Conservation (phyloP, 371 early-diverging fungal species). For the Gilbertella persicaria region DNA sequence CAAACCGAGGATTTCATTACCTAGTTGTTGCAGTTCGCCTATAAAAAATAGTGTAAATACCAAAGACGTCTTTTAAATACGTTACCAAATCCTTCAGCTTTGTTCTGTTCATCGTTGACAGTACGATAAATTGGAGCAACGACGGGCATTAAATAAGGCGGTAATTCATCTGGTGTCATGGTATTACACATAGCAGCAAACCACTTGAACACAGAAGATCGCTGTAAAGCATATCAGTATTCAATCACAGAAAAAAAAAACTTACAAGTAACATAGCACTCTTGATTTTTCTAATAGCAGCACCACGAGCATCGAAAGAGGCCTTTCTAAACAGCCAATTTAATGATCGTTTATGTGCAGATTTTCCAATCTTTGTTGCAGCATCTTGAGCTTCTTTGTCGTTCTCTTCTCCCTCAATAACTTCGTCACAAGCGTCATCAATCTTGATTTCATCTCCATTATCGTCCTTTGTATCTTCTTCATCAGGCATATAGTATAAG, state of each 20-base stretch:
- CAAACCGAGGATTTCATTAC: slow-evolving; percentile 80
- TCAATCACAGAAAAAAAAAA: not conserved
- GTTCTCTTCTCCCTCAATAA: slow-evolving; percentile 23
- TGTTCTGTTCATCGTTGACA: slow-evolving; percentile 71
- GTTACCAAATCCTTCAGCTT: slow-evolving; percentile 61
- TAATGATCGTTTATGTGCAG: slow-evolving; percentile 44
- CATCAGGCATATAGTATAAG: slow-evolving; percentile 54
- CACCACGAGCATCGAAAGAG: slow-evolving; percentile 70
- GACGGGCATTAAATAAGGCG: slow-evolving; percentile 70
- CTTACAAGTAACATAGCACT: slow-evolving; percentile 52
- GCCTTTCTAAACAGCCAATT: slow-evolving; percentile 67
- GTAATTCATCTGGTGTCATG: slow-evolving; percentile 58
- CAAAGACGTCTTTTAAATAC: not conserved
- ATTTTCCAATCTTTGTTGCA: slow-evolving; percentile 15
- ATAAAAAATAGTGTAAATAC: slow-evolving; percentile 1
- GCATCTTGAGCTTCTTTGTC: slow-evolving; percentile 12
- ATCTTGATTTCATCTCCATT: slow-evolving; percentile 34
- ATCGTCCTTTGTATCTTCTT: slow-evolving; percentile 44
- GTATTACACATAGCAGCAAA: slow-evolving; percentile 85
- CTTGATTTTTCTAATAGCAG: slow-evolving; percentile 48
- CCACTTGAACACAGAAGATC: slow-evolving; percentile 82
- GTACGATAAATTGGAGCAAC: slow-evolving; percentile 83
- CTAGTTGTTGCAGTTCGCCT: slow-evolving; percentile 77
- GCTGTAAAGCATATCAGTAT: slow-evolving; percentile 38
- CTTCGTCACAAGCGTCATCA: slow-evolving; percentile 31